Evolutionary conservation across 2,329 filamentous ascomycete genomes (phyloP).

Genomic region (Botrytis paeoniae): DNA sequence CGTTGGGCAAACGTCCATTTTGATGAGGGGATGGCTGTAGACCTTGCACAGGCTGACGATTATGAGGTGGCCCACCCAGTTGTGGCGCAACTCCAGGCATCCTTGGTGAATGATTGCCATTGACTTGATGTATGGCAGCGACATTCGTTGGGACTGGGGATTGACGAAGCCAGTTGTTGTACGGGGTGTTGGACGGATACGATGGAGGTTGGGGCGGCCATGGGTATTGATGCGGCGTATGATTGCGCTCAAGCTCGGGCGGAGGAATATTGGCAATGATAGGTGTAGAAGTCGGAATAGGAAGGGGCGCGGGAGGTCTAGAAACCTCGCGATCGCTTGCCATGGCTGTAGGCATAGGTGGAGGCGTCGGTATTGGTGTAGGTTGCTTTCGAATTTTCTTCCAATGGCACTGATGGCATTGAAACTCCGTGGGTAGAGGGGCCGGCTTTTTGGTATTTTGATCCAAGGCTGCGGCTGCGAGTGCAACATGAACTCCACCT

Average conservation of each 20-base stretch:
- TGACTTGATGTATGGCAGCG: constrained; percentile 49
- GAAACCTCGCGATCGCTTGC: constrained; percentile 7
- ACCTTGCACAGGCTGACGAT: constrained; percentile 27
- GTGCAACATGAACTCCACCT: constrained; percentile 31
- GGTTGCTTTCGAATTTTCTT: constrained; percentile 44
- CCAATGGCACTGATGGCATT: constrained; percentile 71
- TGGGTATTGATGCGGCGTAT: constrained; percentile 26
- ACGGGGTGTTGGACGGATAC: constrained; percentile 41
- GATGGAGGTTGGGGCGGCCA: constrained; percentile 42
- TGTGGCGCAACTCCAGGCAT: constrained; percentile 33
- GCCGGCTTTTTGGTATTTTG: constrained; percentile 30
- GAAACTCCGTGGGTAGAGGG: constrained; percentile 49
- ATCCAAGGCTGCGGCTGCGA: constrained; percentile 37
- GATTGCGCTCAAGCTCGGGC: constrained; percentile 33
- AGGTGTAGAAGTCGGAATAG: constrained; percentile 32
- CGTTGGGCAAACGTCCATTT: constrained; percentile 45
- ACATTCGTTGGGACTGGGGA: constrained; percentile 46
- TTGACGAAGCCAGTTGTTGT: constrained; percentile 51
- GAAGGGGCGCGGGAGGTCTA: constrained; percentile 21
- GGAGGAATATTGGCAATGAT: constrained; percentile 26
- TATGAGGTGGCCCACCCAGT: constrained; percentile 27
- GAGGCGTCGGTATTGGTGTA: constrained; percentile 25
- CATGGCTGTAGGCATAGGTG: constrained; percentile 6
- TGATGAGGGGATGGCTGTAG: constrained; percentile 45
- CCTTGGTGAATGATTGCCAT: constrained; percentile 41